These are phyloP conservation scores for Inga leiocalycina DNA, from an alignment of 306 rosid genomes.

Conservation along the genomic window DNA sequence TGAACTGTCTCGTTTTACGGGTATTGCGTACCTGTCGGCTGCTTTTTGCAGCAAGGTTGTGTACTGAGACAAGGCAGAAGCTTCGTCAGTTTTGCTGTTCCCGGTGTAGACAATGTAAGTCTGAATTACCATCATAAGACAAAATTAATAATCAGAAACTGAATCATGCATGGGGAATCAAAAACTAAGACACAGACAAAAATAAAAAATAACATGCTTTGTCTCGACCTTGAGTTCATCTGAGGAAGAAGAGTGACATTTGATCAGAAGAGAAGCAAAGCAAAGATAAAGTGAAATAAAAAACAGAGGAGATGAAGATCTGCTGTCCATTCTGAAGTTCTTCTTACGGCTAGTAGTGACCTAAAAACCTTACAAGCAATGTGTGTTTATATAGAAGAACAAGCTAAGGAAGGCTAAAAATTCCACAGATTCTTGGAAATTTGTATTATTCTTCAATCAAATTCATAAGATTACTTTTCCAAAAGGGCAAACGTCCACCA, in stretches of 20 bases:
- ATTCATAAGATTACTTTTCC: not conserved
- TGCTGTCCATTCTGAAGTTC: conserved; percentile 19
- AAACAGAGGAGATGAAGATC: not conserved
- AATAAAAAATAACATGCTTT: not conserved
- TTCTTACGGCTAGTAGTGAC: not conserved
- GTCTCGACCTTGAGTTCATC: conserved; percentile 24
- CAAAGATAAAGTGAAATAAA: conserved; percentile 13
- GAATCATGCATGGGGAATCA: not conserved
- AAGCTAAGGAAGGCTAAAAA: not conserved
- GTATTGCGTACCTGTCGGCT: conserved; percentile 48
- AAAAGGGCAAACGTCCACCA: not conserved
- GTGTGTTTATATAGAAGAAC: conserved; percentile 9
- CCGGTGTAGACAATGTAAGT: not conserved
- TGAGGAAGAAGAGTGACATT: conserved; percentile 26
- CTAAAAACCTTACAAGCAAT: not conserved
- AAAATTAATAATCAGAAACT: not conserved
- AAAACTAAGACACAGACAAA: conserved; percentile 7
- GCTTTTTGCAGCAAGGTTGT: conserved; percentile 20
- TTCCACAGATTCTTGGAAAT: not conserved
- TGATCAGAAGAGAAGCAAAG: conserved; percentile 22
- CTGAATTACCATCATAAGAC: not conserved
- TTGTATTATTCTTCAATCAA: not conserved
- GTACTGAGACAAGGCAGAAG: not conserved
- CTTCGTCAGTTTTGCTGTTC: not conserved
- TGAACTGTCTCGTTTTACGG: not conserved